A percentile compares a stretch with the other conserved stretches of the same genome.
These are phyloP conservation scores for Linnemannia hyalina DNA, from an alignment of 192 early-diverging fungal species.

Conservation along the genomic window DNA sequence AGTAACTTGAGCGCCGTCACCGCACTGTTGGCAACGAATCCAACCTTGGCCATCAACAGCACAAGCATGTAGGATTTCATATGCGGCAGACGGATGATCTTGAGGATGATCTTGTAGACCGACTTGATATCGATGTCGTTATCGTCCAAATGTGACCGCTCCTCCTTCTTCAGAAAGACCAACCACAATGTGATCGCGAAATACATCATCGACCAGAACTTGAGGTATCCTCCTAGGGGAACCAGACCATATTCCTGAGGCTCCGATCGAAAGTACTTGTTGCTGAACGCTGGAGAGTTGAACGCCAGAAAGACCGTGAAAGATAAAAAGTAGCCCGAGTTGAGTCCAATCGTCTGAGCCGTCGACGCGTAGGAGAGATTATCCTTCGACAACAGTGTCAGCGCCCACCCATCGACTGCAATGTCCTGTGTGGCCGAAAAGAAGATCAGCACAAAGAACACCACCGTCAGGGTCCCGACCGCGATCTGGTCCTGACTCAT, in stretches of 20 bases:
- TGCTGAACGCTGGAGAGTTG: conserved; percentile 94
- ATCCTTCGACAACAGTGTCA: conserved; percentile 92
- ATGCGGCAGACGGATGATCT: conserved; percentile 88
- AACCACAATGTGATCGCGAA: conserved; percentile 87
- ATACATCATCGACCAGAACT: conserved; percentile 94
- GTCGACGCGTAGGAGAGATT: conserved; percentile 93
- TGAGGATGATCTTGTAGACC: conserved; percentile 90
- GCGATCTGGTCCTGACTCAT: conserved; percentile 68
- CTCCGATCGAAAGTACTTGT: conserved; percentile 84
- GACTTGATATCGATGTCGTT: conserved; percentile 71
- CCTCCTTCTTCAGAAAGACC: conserved; percentile 82
- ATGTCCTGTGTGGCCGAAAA: conserved; percentile 96
- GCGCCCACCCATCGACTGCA: conserved; percentile 91
- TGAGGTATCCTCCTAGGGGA: conserved; percentile 87
- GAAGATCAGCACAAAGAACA: conserved; percentile 89
- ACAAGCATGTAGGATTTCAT: conserved; percentile 88
- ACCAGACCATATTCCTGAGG: conserved; percentile 79
- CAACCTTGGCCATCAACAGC: conserved; percentile 91
- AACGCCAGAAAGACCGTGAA: conserved; percentile 98
- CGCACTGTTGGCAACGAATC: conserved; percentile 94
- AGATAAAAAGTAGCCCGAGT: conserved; percentile 93
- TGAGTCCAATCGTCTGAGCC: conserved; percentile 97
- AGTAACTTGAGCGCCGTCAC: conserved; percentile 96
- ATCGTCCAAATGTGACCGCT: conserved; percentile 26
- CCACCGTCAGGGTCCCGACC: conserved; percentile 75